Percentiles rank a stretch among this genome's conserved stretches.
These are phyloP conservation scores for Globisporangium camurandrum DNA, from an alignment of 352 stramenopile genomes.

Conservation along the genomic window DNA sequence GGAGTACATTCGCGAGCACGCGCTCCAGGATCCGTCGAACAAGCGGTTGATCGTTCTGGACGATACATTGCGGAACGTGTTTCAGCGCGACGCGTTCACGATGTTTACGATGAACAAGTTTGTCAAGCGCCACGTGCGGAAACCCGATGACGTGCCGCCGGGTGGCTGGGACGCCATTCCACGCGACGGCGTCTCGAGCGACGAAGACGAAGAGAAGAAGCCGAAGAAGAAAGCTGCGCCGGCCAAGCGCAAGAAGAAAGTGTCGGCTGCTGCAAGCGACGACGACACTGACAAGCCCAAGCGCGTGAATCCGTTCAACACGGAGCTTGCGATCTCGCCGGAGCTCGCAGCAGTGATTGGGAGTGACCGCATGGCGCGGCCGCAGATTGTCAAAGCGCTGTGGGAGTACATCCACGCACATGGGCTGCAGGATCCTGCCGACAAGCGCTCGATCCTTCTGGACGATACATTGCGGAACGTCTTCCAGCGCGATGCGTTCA, in stretches of 20 bases:
- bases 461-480: slow-evolving; percentile 82
- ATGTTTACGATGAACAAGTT: slow-evolving; percentile 90
- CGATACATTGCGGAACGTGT: slow-evolving; percentile 70
- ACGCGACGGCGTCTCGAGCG: slow-evolving; percentile 72
- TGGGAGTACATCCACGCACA: slow-evolving; percentile 96
- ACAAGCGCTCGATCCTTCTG: slow-evolving; percentile 91
- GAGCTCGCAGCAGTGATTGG: slow-evolving; percentile 75
- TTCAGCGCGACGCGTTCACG: slow-evolving; percentile 77
- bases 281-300: slow-evolving; percentile 53
- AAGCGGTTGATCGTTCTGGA: slow-evolving; percentile 91
- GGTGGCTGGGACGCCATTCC: slow-evolving; percentile 69
- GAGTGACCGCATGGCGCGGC: slow-evolving; percentile 76
- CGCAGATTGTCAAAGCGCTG: slow-evolving; percentile 91
- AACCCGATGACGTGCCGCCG: slow-evolving; percentile 52
- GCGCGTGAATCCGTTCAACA: slow-evolving; percentile 61
- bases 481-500: slow-evolving; percentile 81
- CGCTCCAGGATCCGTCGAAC: slow-evolving; percentile 94
- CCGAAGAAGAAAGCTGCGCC: slow-evolving; percentile 52
- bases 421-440: slow-evolving; percentile 90
- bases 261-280: slow-evolving; percentile 13
- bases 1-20: slow-evolving; percentile 94
- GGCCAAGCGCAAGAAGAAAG: slow-evolving; percentile 54
- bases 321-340: slow-evolving; percentile 65
- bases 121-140: slow-evolving; percentile 78
- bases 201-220: slow-evolving; percentile 64